Conservation (phyloP, 345 rosid genomes). For the Lumnitzera racemosa region DNA sequence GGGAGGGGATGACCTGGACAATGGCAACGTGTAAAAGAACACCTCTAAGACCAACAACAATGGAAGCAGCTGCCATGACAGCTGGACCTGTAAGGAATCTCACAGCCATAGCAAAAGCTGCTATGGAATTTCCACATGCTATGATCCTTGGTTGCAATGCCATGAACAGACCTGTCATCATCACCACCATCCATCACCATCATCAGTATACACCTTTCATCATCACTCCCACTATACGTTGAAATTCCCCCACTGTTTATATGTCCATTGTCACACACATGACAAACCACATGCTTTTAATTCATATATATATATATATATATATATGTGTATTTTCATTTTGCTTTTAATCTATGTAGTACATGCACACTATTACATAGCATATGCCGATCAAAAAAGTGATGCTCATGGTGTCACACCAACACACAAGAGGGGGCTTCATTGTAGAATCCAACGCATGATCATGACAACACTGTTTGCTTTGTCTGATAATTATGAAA, state of each 20-base stretch:
- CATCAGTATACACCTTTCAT: conserved; percentile 13
- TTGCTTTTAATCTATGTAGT: too few species aligned
- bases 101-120: conserved; percentile 82
- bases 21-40: conserved; percentile 81
- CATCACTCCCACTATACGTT: conserved; percentile 12
- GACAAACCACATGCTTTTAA: too few species aligned
- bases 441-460: conserved; percentile 8
- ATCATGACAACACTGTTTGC: conserved; percentile 25
- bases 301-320: too few species aligned
- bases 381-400: too few species aligned
- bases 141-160: conserved; percentile 97
- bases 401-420: too few species aligned
- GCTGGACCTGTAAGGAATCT: conserved; percentile 96
- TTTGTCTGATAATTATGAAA: conserved; percentile 1
- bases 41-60: conserved; percentile 75
- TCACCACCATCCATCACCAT: conserved; percentile 9
- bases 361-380: too few species aligned
- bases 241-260: background rate
- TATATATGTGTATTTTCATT: too few species aligned
- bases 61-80: conserved; percentile 89
- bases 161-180: conserved; percentile 79
- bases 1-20: conserved; percentile 55
- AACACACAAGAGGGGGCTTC: too few species aligned
- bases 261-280: too few species aligned
- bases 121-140: conserved; percentile 88